Evolutionary conservation across 371 early-diverging fungal genomes (phyloP).

Genomic region (Saksenaea oblongispora): DNA sequence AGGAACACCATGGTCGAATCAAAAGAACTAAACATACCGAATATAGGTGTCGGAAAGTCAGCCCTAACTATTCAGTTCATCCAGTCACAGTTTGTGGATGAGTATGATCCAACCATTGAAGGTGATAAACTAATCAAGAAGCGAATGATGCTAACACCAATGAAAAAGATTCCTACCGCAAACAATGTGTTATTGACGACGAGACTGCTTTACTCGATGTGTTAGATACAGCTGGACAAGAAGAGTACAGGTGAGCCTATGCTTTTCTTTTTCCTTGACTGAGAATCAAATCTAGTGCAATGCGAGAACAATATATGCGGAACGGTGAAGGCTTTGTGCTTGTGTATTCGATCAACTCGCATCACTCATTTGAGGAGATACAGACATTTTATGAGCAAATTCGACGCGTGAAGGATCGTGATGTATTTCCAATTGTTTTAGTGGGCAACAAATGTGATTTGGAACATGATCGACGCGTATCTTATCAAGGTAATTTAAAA

Average conservation of each 20-base stretch:
- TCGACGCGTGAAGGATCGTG: slow-evolving; percentile 73
- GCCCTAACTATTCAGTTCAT: slow-evolving; percentile 92
- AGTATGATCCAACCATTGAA: slow-evolving; percentile 95
- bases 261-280: neutral
- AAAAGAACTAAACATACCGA: neutral
- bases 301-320: slow-evolving; percentile 84
- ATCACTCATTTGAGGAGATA: slow-evolving; percentile 71
- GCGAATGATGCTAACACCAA: neutral
- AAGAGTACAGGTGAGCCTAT: slow-evolving; percentile 71
- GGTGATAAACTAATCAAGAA: slow-evolving; percentile 36
- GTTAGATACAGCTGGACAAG: slow-evolving; percentile 85
- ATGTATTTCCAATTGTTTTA: slow-evolving; percentile 78
- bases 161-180: slow-evolving; percentile 72
- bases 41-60: slow-evolving; percentile 76
- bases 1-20: slow-evolving; percentile 19
- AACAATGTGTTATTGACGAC: slow-evolving; percentile 72
- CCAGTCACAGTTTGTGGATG: slow-evolving; percentile 88
- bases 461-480: slow-evolving; percentile 78
- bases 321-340: slow-evolving; percentile 57
- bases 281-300: slow-evolving; percentile 45
- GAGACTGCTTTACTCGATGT: slow-evolving; percentile 74
- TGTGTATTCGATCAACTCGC: slow-evolving; percentile 65
- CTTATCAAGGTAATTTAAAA: slow-evolving; percentile 50
- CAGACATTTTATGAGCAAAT: slow-evolving; percentile 64
- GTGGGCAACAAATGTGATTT: slow-evolving; percentile 92